Conservation (phyloP, 306 rosid genomes). For the Vigna radiata region DNA sequence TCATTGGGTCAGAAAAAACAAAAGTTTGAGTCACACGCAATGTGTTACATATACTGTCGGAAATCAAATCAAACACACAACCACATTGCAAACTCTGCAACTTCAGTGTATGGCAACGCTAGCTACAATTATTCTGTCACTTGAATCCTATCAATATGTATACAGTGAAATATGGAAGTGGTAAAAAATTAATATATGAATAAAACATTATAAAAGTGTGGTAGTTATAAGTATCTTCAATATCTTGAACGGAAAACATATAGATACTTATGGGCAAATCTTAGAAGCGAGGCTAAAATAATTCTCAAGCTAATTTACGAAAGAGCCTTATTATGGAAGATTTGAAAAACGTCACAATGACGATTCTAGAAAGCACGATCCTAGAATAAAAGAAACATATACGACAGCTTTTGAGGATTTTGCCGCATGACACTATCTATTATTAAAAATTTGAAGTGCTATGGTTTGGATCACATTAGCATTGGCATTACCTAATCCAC, state of each 20-base stretch:
- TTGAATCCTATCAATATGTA: neutral
- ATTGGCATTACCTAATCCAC: slow-evolving; percentile 23
- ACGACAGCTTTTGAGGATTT: neutral
- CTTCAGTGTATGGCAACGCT: slow-evolving; percentile 8
- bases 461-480: neutral
- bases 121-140: neutral
- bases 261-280: neutral
- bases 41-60: slow-evolving; percentile 40
- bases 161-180: neutral
- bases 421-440: too few relatives aligned
- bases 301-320: neutral
- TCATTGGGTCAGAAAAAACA: slow-evolving; percentile 38
- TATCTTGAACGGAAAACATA: too few relatives aligned
- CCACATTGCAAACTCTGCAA: slow-evolving; percentile 59
- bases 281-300: slow-evolving; percentile 8
- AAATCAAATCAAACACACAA: slow-evolving; percentile 55
- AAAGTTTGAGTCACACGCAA: slow-evolving; percentile 11
- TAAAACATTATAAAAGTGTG: too few relatives aligned
- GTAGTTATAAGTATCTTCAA: too few relatives aligned
- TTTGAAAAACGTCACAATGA: neutral
- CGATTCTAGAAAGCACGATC: neutral
- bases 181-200: too few relatives aligned
- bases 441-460: neutral
- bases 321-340: neutral
- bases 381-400: neutral